Percentiles rank a stretch among this genome's conserved stretches.
phyloP scores from a whole-genome alignment of 2,329 filamentous ascomycete genomes.

The Reticulascus tulasneorum region DNA sequence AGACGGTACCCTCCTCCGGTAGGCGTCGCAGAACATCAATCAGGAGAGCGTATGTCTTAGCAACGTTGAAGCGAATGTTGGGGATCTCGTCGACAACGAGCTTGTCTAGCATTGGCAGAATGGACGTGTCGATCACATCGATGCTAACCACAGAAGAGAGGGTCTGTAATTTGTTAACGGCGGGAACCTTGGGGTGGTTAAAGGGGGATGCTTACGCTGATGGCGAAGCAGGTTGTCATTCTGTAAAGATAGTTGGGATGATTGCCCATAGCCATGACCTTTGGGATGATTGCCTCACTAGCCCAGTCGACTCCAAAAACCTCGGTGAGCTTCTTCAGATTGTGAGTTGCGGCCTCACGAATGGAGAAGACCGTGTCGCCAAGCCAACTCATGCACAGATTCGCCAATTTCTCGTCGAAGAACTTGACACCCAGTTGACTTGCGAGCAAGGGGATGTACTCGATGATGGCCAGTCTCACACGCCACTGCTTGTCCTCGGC shows the following conservation, averaged over 20 bases:
- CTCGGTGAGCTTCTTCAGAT: constrained; percentile 96
- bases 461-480: constrained; percentile 94
- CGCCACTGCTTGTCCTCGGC: constrained; percentile 99
- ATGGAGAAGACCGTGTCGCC: constrained; percentile 99
- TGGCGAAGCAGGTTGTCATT: constrained; percentile 99
- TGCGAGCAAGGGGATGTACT: constrained; percentile 95
- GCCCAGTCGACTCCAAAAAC: constrained; percentile 99
- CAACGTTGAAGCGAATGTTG: constrained; percentile 99
- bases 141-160: constrained; percentile 89
- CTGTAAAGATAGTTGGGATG: constrained; percentile 98
- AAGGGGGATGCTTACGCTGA: constrained; percentile 68
- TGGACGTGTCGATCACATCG: constrained; percentile 87
- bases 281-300: constrained; percentile 93
- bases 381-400: constrained; percentile 96
- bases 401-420: constrained; percentile 95
- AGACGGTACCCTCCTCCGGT: constrained; percentile 82
- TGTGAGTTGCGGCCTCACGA: constrained; percentile 92
- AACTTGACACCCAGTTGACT: constrained; percentile 95
- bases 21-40: constrained; percentile 90
- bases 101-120: constrained; percentile 93
- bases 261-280: constrained; percentile 97
- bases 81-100: constrained; percentile 92
- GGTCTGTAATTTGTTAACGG: constrained; percentile 58
- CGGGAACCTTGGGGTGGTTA: constrained; percentile 8
- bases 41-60: constrained; percentile 90